Evolutionary conservation across 140 eudicot genomes (phyloP).

Genomic region (Senecio squalidus): DNA sequence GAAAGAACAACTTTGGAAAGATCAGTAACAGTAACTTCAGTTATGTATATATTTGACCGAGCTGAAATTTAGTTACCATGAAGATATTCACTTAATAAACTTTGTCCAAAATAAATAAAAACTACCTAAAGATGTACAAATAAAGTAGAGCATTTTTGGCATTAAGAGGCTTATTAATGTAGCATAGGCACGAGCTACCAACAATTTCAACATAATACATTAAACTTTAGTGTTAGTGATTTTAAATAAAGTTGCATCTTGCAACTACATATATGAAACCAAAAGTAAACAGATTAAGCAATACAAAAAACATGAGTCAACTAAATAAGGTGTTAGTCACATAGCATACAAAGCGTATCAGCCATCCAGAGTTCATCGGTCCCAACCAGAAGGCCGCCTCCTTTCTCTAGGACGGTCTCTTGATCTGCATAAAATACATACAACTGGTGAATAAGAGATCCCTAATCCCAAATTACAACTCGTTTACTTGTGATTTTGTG

Average conservation of each 20-base stretch:
- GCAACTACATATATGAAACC: conserved; percentile 19
- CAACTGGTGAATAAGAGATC: background rate
- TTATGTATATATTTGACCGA: too few species aligned
- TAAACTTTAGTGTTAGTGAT: too few species aligned
- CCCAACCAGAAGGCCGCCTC: conserved; percentile 97
- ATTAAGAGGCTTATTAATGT: too few species aligned
- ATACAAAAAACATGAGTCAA: conserved; percentile 1
- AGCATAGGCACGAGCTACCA: too few species aligned
- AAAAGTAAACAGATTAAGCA: background rate
- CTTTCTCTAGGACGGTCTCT: conserved; percentile 81
- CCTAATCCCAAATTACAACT: background rate
- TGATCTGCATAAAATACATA: conserved; percentile 33
- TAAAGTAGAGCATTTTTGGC: too few species aligned
- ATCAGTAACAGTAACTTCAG: too few species aligned
- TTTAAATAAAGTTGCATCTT: conserved; percentile 14
- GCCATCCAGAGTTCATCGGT: conserved; percentile 38
- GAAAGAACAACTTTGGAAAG: too few species aligned
- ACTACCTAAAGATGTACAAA: too few species aligned
- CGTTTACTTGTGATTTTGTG: background rate
- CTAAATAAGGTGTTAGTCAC: conserved; percentile 21
- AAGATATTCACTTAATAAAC: too few species aligned
- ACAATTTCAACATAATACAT: too few species aligned
- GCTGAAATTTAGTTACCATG: too few species aligned
- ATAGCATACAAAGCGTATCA: conserved; percentile 28
- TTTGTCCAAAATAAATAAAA: too few species aligned